A percentile compares a stretch with the other conserved stretches of the same genome.
phyloP scores from a whole-genome alignment of 208 protist species.

The Trypanosoma rangeli region DNA sequence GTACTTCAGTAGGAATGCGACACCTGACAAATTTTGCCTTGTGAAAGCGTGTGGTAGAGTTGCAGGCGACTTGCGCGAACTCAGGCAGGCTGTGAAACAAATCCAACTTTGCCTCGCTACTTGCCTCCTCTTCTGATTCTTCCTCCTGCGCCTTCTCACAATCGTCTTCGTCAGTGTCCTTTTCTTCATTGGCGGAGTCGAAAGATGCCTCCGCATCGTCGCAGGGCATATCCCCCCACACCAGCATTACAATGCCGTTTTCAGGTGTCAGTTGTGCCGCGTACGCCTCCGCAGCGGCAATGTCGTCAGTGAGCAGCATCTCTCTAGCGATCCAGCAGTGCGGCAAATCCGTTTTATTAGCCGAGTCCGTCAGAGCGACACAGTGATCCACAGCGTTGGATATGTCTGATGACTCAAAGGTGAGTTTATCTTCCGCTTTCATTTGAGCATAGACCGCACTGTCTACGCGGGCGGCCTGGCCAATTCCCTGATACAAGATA shows the following conservation, averaged over 20 bases:
- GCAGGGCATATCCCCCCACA: constrained; percentile 60
- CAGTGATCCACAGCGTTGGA: constrained; percentile 40
- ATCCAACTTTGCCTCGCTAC: constrained; percentile 13
- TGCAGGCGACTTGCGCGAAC: constrained; percentile 45
- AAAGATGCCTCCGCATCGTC: neutral
- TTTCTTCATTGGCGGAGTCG: neutral
- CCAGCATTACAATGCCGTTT: constrained; percentile 44
- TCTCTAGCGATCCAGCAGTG: constrained; percentile 49
- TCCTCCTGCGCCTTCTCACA: constrained; percentile 9
- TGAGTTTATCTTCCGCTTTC: constrained; percentile 47
- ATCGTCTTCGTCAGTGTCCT: constrained; percentile 3
- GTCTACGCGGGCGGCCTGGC: constrained; percentile 51
- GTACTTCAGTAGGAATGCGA: constrained; percentile 42
- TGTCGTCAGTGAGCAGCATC: constrained; percentile 59
- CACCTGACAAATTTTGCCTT: constrained; percentile 23
- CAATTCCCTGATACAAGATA: constrained; percentile 67
- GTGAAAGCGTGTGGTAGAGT: constrained; percentile 39
- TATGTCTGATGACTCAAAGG: constrained; percentile 61
- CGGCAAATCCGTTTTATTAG: constrained; percentile 42
- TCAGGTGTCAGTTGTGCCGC: constrained; percentile 55
- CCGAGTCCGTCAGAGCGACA: constrained; percentile 35
- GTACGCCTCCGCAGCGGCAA: constrained; percentile 40
- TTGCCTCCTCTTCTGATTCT: constrained; percentile 8
- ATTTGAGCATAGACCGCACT: constrained; percentile 55
- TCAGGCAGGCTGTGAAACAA: constrained; percentile 55